Evolutionary conservation across 2,329 filamentous ascomycete species (phyloP).

Genomic region (Calonectria crousiana): DNA sequence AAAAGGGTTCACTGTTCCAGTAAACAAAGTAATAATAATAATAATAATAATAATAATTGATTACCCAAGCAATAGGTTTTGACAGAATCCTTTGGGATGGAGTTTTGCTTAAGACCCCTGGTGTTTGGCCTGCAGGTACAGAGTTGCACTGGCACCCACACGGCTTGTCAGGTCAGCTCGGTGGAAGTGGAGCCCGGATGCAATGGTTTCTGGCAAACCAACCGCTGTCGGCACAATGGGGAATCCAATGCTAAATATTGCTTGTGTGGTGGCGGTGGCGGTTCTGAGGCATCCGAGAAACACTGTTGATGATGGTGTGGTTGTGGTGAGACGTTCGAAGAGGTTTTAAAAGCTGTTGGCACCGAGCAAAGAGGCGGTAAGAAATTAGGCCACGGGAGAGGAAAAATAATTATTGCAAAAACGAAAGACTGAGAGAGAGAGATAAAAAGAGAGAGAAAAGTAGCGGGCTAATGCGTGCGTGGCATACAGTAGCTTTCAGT

Average conservation of each 20-base stretch:
- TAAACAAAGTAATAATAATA: not conserved
- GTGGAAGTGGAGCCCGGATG: constrained; percentile 12
- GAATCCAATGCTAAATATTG: constrained; percentile 20
- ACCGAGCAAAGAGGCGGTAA: not conserved
- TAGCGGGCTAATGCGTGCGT: not conserved
- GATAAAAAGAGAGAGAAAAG: not conserved
- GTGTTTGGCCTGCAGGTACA: constrained; percentile 16
- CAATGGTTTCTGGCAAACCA: constrained; percentile 1
- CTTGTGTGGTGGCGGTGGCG: not conserved
- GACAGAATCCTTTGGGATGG: not conserved
- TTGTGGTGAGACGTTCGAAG: not conserved
- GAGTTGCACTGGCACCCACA: constrained; percentile 15
- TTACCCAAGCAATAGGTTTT: not conserved
- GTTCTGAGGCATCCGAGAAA: not conserved
- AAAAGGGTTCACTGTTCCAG: not conserved
- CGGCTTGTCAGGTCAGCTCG: constrained; percentile 26
- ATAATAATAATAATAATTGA: not conserved
- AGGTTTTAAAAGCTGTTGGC: not conserved
- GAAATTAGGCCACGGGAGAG: not conserved
- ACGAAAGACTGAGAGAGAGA: not conserved
- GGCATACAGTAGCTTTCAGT: not conserved
- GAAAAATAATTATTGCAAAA: not conserved
- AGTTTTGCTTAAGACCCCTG: constrained; percentile 15
- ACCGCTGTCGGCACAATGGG: constrained; percentile 6
- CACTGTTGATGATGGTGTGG: not conserved